Evolutionary conservation across 2,329 filamentous ascomycete species (phyloP).

Genomic region (Drechslerella coelobrocha): DNA sequence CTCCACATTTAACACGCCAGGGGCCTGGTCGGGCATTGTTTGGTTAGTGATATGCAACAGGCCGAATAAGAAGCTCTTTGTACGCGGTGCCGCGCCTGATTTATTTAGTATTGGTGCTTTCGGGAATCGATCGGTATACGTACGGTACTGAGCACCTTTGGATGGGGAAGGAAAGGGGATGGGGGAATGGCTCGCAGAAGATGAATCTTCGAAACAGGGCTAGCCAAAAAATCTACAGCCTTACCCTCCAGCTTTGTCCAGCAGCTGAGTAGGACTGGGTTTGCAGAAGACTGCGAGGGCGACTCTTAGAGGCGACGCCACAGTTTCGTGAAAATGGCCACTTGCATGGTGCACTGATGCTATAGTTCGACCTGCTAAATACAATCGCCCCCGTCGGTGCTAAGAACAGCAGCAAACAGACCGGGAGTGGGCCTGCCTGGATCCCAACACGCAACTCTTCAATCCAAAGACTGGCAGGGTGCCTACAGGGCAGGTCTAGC

Average conservation of each 20-base stretch:
- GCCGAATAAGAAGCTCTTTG: neutral
- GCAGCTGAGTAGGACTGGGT: neutral
- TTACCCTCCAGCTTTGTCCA: neutral
- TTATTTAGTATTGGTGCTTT: neutral
- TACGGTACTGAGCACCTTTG: too few species aligned
- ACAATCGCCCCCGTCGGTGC: too few species aligned
- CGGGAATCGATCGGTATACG: constrained; percentile 39
- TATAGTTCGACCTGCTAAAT: too few species aligned
- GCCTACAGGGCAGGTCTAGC: too few species aligned
- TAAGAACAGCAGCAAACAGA: too few species aligned
- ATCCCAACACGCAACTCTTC: too few species aligned
- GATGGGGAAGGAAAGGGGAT: constrained; percentile 4
- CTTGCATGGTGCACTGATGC: neutral
- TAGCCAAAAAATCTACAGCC: constrained; percentile 25
- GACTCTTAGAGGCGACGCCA: neutral
- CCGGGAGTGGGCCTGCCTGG: too few species aligned
- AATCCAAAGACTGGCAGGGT: too few species aligned
- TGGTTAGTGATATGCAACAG: neutral
- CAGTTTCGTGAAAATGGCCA: neutral
- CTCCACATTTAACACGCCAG: constrained; percentile 33
- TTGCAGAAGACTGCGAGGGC: neutral
- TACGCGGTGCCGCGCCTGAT: neutral
- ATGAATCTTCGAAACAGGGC: constrained; percentile 49
- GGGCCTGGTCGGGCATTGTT: neutral
- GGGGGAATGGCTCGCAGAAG: constrained; percentile 19